Evolutionary conservation across 192 early-diverging fungal species (phyloP).

Genomic region (Paraglomus brasilianum): DNA sequence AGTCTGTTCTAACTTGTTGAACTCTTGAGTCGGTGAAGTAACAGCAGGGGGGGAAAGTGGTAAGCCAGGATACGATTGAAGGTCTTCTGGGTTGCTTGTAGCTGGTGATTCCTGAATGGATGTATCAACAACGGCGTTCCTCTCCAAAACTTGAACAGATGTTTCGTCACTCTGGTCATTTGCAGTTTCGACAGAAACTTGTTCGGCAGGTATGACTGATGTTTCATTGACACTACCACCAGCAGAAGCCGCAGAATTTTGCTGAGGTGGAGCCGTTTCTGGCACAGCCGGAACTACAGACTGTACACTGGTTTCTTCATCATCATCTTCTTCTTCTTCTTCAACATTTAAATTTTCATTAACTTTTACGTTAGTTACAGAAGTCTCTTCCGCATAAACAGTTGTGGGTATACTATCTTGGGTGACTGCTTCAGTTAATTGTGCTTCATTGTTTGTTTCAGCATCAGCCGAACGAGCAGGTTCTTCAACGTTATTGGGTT

Average conservation of each 20-base stretch:
- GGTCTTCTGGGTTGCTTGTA: conserved; percentile 24
- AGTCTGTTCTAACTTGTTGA: background rate
- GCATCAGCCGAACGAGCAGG: background rate
- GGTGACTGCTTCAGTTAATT: background rate
- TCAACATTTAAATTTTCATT: background rate
- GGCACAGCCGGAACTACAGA: conserved; percentile 33
- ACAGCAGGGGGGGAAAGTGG: background rate
- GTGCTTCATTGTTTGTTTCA: background rate
- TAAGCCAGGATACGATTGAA: background rate
- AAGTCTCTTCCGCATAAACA: background rate
- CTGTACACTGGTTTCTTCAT: background rate
- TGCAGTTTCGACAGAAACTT: background rate
- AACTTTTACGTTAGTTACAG: background rate
- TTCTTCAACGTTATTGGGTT: background rate
- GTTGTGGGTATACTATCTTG: background rate
- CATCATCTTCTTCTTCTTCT: background rate
- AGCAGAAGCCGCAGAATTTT: background rate
- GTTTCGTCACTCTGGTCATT: conserved; percentile 5
- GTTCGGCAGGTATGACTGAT: background rate
- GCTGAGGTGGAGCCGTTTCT: background rate
- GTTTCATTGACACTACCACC: background rate
- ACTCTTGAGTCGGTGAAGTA: conserved; percentile 5
- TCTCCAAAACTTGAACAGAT: conserved; percentile 20
- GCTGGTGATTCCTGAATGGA: conserved; percentile 24
- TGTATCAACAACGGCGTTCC: conserved; percentile 5